phyloP scores from a whole-genome alignment of 306 rosid species.

The Prunus padus region DNA sequence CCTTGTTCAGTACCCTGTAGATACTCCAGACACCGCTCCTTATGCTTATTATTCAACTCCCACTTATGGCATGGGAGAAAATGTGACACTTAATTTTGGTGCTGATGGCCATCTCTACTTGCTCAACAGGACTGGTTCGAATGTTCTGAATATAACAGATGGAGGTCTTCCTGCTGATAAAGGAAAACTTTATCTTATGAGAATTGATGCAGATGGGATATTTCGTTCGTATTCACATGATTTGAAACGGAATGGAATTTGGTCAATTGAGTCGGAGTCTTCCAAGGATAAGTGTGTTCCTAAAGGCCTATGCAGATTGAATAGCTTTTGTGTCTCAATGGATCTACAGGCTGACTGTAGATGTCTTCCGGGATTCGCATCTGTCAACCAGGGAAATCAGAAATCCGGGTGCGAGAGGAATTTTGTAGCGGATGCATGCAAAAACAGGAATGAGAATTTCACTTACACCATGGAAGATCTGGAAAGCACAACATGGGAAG shows the following conservation, averaged over 20 bases:
- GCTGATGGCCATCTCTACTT: too few relatives aligned
- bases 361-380: conserved; percentile 18
- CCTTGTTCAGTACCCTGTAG: too few relatives aligned
- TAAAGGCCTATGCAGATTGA: conserved; percentile 13
- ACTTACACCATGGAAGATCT: too few relatives aligned
- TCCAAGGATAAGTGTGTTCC: conserved; percentile 10
- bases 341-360: too few relatives aligned
- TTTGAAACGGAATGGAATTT: background rate
- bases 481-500: too few relatives aligned
- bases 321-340: conserved; percentile 20
- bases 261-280: background rate
- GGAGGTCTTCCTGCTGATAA: background rate
- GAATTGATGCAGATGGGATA: too few relatives aligned
- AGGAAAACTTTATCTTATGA: background rate
- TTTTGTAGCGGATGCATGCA: background rate
- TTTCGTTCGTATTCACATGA: conserved; percentile 6
- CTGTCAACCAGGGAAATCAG: background rate
- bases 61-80: background rate
- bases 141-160: background rate
- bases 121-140: background rate
- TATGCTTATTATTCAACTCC: background rate
- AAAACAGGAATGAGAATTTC: too few relatives aligned
- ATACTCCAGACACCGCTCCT: too few relatives aligned
- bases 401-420: conserved; percentile 23
- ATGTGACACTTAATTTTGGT: conserved; percentile 13